Evolutionary conservation across 1,139 yeast species (phyloP), one percentile per base, ranked within the genome.

Genomic region (Dujonia santamariae): DNA sequence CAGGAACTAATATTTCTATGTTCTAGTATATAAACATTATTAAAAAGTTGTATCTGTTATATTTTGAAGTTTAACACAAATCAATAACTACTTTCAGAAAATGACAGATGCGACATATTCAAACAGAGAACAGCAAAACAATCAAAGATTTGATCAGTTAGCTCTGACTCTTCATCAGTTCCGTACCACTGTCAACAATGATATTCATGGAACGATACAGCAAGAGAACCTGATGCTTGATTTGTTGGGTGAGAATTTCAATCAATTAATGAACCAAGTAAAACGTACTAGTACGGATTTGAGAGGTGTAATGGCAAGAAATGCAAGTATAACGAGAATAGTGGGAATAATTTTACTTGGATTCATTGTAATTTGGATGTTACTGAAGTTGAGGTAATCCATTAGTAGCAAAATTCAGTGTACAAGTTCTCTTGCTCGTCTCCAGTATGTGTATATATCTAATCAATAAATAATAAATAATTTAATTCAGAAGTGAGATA

Each of bases 251-350:
- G 77, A 77, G 41, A 73, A 84, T 31, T 78, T 90, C 57, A 72
- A 79, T 40, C 63, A 71, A 26, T 59, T 87, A 48, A 66, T 78
- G 59, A 67, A 67, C 14, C 78, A 75, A 48, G 75, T 90, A 12
- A 78, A 75, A 44, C 63, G 79, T 40, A 78, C 95, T 0, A 79
- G 95, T 20, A 64, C 75, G 2, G 78, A 84, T 34, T 70, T 90
- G 29, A 63, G 84, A 20, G 72, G 51, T 3, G 74, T 68, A 2
- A 65, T 69, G 72, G 61, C 56, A 35, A 47, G 75, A 42, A 69
- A 69, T 40, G 61, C 72, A 9, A 66, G 72, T 44, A 53, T 69
- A 28, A 61, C 73, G 1, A 53, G 65, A 39, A 53, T 63, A 2
- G 72, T 69, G 7, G 66, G 66, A 12, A 30, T 61, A 27, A 83